Conservation (phyloP, 176 grass and related monocot genomes). For the Carex littledalei region DNA sequence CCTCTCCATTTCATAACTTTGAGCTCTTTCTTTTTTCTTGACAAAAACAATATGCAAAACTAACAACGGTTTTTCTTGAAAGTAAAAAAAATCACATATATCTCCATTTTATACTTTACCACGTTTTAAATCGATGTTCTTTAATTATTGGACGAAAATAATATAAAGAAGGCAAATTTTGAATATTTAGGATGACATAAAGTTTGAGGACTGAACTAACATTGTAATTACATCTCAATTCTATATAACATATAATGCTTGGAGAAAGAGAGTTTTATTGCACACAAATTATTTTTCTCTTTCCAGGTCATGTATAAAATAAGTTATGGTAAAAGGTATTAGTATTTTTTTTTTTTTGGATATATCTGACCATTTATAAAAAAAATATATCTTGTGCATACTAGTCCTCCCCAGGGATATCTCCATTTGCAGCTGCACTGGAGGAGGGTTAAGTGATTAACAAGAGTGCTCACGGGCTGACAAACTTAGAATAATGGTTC, state of each 20-base stretch:
- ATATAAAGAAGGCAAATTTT: neutral
- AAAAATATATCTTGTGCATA: too few species aligned
- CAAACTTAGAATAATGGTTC: neutral
- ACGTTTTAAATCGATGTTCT: neutral
- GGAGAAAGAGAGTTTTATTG: neutral
- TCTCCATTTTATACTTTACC: neutral
- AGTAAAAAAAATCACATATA: neutral
- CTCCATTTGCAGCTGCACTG: neutral
- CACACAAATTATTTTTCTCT: neutral
- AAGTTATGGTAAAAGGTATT: too few species aligned
- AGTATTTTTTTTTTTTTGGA: too few species aligned
- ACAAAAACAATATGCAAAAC: neutral
- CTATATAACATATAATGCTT: neutral
- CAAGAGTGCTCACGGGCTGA: neutral
- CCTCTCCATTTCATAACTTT: neutral
- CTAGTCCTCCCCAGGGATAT: neutral
- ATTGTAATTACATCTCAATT: neutral
- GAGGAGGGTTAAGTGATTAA: neutral
- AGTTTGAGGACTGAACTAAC: neutral
- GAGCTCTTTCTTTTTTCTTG: neutral
- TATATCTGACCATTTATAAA: too few species aligned
- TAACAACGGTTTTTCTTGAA: neutral
- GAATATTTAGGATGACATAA: neutral
- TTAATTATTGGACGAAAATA: neutral
- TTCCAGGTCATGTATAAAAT: too few species aligned